Base-by-base conservation (phyloP, 169 alveolate species). In the Plasmodium ovale region DNA sequence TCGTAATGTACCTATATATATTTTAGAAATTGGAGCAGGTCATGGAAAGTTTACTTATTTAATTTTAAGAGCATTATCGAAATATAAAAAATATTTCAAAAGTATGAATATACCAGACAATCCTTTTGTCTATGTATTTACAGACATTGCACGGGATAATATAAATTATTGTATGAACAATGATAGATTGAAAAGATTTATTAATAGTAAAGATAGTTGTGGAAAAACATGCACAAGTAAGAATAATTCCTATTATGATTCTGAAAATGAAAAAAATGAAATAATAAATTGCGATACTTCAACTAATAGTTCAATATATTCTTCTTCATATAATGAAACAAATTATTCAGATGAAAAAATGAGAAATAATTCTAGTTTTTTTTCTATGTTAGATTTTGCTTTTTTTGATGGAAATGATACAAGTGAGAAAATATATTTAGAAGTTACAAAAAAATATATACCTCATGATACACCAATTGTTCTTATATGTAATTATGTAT, bases 1-100 rank as follows among this genome's bases (percentile, higher is more conserved):
- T 58, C 87, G 87, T 14, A 84, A 69, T 44, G 87, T 60, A 23
- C 95, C 92, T 2, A 92, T 92, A 9, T 59, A 85, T 44, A 94
- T 94, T 39, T 65, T 94, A 60, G 96, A 94, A 60, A 84, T 94
- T 42, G 96, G 96, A 27, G 96, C 95, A 35, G 96, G 96, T 10
- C 96, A 94, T 87, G 96, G 96, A 1, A 92, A 93, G 27, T 94
- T 94, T 72, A 94, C 96, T 12, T 94, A 74, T 73, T 71, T 94
- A 42, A 84, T 94, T 67, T 91, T 94, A 53, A 87, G 93, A 71
- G 96, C 96, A 42, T 92, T 94, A 39, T 88, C 89, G 68, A 89
- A 85, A 31, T 94, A 92, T 85, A 72, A 87, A 27, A 82, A 89
- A 44, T 88, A 67, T 69, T 94, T 94, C 74, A 71, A 93, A 56